Evolutionary conservation across 164 flowering plant genomes (phyloP).

Genomic region (Chimonanthus salicifolius): DNA sequence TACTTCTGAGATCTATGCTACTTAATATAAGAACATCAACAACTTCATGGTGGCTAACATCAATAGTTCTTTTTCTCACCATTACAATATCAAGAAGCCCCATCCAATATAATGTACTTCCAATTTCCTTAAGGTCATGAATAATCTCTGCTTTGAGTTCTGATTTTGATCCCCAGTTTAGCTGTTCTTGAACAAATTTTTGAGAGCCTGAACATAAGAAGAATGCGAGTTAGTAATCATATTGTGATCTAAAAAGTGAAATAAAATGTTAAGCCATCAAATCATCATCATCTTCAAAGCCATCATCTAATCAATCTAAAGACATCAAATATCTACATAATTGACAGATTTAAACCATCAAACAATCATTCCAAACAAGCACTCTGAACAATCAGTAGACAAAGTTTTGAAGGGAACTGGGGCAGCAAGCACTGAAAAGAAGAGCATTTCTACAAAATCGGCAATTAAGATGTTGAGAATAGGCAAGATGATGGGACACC

Average conservation of each 20-base stretch:
- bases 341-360: not conserved
- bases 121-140: constrained; percentile 87
- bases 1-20: no score
- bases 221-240: not conserved
- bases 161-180: constrained; percentile 83
- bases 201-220: constrained; percentile 56
- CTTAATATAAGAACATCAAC: no score
- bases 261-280: no score
- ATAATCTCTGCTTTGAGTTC: constrained; percentile 80
- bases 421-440: no score
- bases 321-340: not conserved
- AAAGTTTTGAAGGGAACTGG: no score
- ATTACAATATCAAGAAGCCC: constrained; percentile 89
- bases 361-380: not conserved
- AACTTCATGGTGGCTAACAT: not conserved
- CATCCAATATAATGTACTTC: constrained; percentile 83
- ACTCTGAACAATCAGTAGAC: no score
- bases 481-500: no score
- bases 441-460: no score
- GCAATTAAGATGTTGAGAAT: no score
- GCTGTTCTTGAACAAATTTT: constrained; percentile 70
- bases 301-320: not conserved
- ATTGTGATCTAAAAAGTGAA: not conserved
- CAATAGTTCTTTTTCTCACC: constrained; percentile 36
- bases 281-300: no score